phyloP scores from a whole-genome alignment of 2,329 filamentous ascomycete species.

The Sphaceloma murrayae region DNA sequence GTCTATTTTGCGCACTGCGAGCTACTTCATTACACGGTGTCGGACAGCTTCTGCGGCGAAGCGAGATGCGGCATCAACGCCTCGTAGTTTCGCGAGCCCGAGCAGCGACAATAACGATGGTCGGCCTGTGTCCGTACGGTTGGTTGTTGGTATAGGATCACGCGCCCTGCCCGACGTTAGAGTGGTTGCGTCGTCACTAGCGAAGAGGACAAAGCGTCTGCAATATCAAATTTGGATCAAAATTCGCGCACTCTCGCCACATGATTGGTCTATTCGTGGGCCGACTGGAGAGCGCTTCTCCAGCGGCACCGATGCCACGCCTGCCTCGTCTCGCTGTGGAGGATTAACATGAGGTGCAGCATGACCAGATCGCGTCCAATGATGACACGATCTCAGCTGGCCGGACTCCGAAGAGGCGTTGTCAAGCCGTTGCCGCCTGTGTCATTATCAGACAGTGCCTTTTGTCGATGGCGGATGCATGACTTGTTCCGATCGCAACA shows the following conservation, averaged over 20 bases:
- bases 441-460: too few species aligned
- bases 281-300: too few species aligned
- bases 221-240: constrained; percentile 11
- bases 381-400: constrained; percentile 5
- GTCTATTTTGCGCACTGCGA: too few species aligned
- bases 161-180: constrained; percentile 3
- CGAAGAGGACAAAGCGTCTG: constrained; percentile 1
- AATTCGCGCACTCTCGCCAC: constrained; percentile 4
- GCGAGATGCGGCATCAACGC: constrained; percentile 4
- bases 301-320: too few species aligned
- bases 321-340: too few species aligned
- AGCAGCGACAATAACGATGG: too few species aligned
- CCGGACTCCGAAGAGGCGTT: constrained; percentile 13
- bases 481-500: constrained; percentile 1
- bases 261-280: constrained; percentile 13
- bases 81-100: constrained; percentile 1
- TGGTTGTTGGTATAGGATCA: constrained; percentile 1
- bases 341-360: neutral
- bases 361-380: constrained; percentile 4
- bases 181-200: constrained; percentile 11
- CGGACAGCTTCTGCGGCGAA: neutral
- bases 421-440: constrained; percentile 2
- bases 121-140: neutral
- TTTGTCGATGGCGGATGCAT: constrained; percentile 8
- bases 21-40: too few species aligned